These are phyloP conservation scores for Favolaschia claudopus DNA, from an alignment of 768 basidiomycete genomes.

Conservation along the genomic window DNA sequence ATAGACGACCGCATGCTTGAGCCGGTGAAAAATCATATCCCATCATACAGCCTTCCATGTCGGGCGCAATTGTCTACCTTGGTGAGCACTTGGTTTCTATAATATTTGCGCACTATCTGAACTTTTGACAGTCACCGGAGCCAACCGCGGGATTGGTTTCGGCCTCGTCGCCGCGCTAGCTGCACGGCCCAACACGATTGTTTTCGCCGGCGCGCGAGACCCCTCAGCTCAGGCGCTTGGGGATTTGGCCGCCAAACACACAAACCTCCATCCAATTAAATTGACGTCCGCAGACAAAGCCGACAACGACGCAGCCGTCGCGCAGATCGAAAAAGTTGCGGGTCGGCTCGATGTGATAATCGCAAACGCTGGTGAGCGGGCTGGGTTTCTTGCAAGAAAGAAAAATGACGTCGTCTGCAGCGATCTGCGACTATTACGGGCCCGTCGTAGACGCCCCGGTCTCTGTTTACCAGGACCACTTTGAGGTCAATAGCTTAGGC, in stretches of 20 bases:
- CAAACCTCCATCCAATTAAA: background rate
- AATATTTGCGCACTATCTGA: no score
- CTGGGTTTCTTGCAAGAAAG: no score
- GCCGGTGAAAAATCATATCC: no score
- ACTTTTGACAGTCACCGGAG: no score
- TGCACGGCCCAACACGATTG: background rate
- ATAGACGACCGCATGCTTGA: no score
- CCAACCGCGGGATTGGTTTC: slow-evolving; percentile 2
- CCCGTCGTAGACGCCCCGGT: background rate
- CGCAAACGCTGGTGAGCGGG: background rate
- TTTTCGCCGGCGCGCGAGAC: slow-evolving; percentile 5
- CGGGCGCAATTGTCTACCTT: no score
- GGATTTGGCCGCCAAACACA: background rate
- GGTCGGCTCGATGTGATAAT: background rate
- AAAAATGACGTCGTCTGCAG: background rate
- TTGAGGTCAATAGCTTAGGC: background rate
- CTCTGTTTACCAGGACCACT: background rate
- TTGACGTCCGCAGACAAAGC: background rate
- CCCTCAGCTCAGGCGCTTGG: background rate
- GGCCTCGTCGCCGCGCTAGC: background rate
- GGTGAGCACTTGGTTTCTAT: no score
- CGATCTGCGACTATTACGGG: background rate
- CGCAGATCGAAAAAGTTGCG: background rate
- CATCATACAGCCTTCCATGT: no score
- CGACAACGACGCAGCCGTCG: background rate